Evolutionary conservation across 1,284 basidiomycete genomes (phyloP).

Genomic region (Blastosporella zonata): DNA sequence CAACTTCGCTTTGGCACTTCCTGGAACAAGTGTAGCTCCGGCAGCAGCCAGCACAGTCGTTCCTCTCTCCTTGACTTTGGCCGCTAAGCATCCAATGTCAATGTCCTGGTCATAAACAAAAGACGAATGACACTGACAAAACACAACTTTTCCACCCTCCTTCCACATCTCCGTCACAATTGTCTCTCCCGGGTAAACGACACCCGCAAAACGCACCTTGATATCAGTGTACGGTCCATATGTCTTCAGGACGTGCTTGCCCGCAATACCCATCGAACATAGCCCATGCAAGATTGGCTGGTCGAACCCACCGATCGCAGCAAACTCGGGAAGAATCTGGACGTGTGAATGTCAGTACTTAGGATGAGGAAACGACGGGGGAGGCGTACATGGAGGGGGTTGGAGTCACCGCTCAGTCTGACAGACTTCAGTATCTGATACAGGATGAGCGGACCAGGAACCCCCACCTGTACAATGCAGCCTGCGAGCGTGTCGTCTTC

Average conservation of each 20-base stretch:
- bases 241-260: constrained; percentile 89
- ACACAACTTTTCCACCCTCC: constrained; percentile 89
- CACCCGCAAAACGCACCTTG: constrained; percentile 92
- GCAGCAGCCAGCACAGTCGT: constrained; percentile 69
- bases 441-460: background rate
- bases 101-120: background rate
- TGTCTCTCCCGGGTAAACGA: constrained; percentile 95
- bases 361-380: constrained; percentile 15
- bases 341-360: background rate
- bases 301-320: constrained; percentile 92
- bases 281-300: constrained; percentile 85
- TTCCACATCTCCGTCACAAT: constrained; percentile 98
- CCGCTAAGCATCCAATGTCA: constrained; percentile 39
- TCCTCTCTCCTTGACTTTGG: constrained; percentile 80
- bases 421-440: background rate
- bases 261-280: constrained; percentile 91
- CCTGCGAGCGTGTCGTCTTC: constrained; percentile 79
- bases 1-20: constrained; percentile 55
- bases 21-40: constrained; percentile 64
- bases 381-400: constrained; percentile 77
- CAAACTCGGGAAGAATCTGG: constrained; percentile 90
- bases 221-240: constrained; percentile 91
- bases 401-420: constrained; percentile 85
- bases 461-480: constrained; percentile 82
- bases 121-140: constrained; percentile 55